phyloP scores from a whole-genome alignment of 805 yeast genomes.

The Hanseniaspora thailandica region DNA sequence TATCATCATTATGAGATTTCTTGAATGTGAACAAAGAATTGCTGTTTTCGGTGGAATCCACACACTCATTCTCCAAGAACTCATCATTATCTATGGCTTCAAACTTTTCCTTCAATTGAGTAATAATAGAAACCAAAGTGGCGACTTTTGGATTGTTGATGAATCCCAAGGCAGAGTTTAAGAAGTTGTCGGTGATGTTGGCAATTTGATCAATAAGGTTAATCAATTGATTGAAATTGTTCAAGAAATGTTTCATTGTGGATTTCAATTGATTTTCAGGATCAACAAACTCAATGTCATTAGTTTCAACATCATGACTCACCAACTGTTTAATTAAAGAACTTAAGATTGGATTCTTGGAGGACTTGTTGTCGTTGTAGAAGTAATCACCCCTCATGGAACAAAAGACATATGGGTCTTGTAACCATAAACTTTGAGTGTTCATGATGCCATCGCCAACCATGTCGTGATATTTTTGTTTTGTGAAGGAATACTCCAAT shows the following conservation, averaged over 20 bases:
- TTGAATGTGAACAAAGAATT: slow-evolving; percentile 1
- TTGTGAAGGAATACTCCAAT: slow-evolving; percentile 61
- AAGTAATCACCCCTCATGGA: slow-evolving; percentile 44
- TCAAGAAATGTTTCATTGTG: slow-evolving; percentile 28
- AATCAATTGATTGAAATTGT: slow-evolving; percentile 28
- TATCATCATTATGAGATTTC: slow-evolving; percentile 9
- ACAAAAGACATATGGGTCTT: slow-evolving; percentile 64
- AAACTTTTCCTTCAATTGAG: slow-evolving; percentile 23
- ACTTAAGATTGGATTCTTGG: neutral
- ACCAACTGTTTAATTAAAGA: slow-evolving; percentile 38
- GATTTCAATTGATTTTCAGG: slow-evolving; percentile 25
- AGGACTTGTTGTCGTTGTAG: neutral
- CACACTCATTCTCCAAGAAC: neutral
- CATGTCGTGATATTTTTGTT: slow-evolving; percentile 58
- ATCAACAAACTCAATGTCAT: slow-evolving; percentile 29
- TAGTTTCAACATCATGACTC: slow-evolving; percentile 35
- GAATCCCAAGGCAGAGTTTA: slow-evolving; percentile 64
- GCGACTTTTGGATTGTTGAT: slow-evolving; percentile 63
- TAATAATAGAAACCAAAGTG: slow-evolving; percentile 33
- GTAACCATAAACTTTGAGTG: slow-evolving; percentile 55
- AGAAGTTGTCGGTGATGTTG: slow-evolving; percentile 56
- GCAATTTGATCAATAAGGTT: slow-evolving; percentile 45
- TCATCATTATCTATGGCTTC: slow-evolving; percentile 30
- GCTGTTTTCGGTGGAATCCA: neutral
- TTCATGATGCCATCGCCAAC: slow-evolving; percentile 50